Conservation (phyloP, 176 grass and related monocot species). For the Musa itinerans region DNA sequence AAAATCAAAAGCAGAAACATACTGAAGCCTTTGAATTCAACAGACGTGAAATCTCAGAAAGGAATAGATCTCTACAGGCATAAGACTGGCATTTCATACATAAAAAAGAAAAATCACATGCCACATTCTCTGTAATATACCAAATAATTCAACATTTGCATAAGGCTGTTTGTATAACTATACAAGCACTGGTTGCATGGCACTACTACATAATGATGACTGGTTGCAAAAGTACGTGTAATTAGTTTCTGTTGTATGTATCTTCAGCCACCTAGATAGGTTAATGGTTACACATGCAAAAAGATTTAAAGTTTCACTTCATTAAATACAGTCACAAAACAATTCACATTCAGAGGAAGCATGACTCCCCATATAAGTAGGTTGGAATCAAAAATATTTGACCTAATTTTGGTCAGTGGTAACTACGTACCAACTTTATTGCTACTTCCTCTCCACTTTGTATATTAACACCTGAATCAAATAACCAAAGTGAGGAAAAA, state of each 20-base stretch:
- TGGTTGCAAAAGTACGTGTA: background rate
- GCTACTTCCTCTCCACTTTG: conserved; percentile 69
- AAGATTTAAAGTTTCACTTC: background rate
- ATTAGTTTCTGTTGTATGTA: background rate
- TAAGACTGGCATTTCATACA: too few relatives aligned
- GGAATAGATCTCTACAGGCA: too few relatives aligned
- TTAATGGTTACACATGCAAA: background rate
- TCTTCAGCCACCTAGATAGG: background rate
- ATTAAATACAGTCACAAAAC: too few relatives aligned
- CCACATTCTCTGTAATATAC: too few relatives aligned
- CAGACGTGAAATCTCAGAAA: background rate
- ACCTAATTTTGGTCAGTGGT: too few relatives aligned
- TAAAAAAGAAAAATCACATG: too few relatives aligned
- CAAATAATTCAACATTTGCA: too few relatives aligned
- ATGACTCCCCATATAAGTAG: too few relatives aligned
- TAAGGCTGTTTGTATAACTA: background rate
- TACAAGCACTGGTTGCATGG: background rate
- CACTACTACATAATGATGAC: background rate
- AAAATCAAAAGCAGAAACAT: background rate
- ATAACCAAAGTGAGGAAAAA: background rate
- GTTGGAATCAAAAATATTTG: too few relatives aligned
- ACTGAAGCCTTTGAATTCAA: background rate
- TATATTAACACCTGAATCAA: conserved; percentile 47
- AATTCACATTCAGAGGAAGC: too few relatives aligned
- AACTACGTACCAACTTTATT: conserved; percentile 53